These are phyloP conservation scores for Gremmenia infestans DNA, from an alignment of 2,329 filamentous ascomycete species.

Conservation along the genomic window DNA sequence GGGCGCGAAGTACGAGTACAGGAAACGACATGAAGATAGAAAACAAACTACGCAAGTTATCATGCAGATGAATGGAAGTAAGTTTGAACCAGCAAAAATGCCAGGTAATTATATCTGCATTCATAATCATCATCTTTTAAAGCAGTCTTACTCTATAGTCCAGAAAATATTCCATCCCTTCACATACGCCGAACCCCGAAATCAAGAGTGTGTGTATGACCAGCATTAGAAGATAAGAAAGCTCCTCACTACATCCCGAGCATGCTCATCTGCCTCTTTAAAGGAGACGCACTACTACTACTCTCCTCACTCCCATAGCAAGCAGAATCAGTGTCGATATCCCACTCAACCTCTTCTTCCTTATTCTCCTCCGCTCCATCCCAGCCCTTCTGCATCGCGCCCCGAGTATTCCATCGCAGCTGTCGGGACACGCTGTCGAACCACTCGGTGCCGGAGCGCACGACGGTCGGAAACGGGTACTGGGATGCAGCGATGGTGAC, in stretches of 20 bases:
- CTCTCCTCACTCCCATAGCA: constrained; percentile 70
- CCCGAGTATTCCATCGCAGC: constrained; percentile 89
- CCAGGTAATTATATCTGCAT: neutral
- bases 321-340: constrained; percentile 85
- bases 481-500: constrained; percentile 95
- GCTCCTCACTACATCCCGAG: constrained; percentile 48
- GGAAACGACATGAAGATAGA: too few species aligned
- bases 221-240: constrained; percentile 4
- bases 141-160: neutral
- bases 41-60: too few species aligned
- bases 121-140: neutral
- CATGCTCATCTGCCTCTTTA: constrained; percentile 69
- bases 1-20: too few species aligned
- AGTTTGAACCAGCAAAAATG: neutral
- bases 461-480: constrained; percentile 95
- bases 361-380: constrained; percentile 41
- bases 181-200: neutral
- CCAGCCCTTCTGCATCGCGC: constrained; percentile 87
- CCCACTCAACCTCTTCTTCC: constrained; percentile 64
- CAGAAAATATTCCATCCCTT: too few species aligned
- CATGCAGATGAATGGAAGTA: too few species aligned
- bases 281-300: constrained; percentile 60
- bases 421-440: constrained; percentile 93
- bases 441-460: constrained; percentile 87
- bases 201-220: neutral